phyloP scores from a whole-genome alignment of 2,329 filamentous ascomycete genomes.

The Arachnopeziza araneosa region DNA sequence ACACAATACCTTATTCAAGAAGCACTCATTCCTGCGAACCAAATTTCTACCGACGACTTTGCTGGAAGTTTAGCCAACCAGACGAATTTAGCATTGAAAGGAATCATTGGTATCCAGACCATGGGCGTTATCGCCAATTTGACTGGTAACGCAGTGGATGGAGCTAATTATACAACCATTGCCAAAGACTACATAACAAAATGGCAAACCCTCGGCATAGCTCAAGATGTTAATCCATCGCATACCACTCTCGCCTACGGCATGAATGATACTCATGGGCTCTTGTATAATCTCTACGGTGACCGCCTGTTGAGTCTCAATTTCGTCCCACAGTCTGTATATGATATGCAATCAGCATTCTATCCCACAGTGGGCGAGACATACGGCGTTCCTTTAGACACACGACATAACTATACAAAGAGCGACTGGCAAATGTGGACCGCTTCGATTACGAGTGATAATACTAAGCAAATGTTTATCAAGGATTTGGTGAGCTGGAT shows the following conservation, averaged over 20 bases:
- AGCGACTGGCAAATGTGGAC: slow-evolving; percentile 74
- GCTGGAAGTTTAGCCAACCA: slow-evolving; percentile 73
- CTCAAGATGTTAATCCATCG: slow-evolving; percentile 51
- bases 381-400: slow-evolving; percentile 80
- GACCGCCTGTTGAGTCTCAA: slow-evolving; percentile 73
- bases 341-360: slow-evolving; percentile 71
- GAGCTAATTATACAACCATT: slow-evolving; percentile 53
- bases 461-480: slow-evolving; percentile 61
- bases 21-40: slow-evolving; percentile 66
- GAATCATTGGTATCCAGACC: slow-evolving; percentile 75
- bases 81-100: slow-evolving; percentile 78
- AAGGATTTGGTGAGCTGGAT: slow-evolving; percentile 67
- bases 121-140: slow-evolving; percentile 66
- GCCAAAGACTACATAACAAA: slow-evolving; percentile 64
- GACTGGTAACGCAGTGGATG: slow-evolving; percentile 52
- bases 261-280: slow-evolving; percentile 46
- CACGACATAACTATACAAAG: slow-evolving; percentile 76
- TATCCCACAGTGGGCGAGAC: slow-evolving; percentile 66
- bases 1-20: slow-evolving; percentile 72
- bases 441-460: slow-evolving; percentile 63
- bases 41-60: slow-evolving; percentile 80
- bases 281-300: slow-evolving; percentile 77
- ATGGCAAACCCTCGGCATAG: slow-evolving; percentile 68
- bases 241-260: slow-evolving; percentile 78
- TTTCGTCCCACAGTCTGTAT: slow-evolving; percentile 68